These are phyloP conservation scores for Bruguiera hainesii DNA, from an alignment of 441 rosid species.

Conservation along the genomic window DNA sequence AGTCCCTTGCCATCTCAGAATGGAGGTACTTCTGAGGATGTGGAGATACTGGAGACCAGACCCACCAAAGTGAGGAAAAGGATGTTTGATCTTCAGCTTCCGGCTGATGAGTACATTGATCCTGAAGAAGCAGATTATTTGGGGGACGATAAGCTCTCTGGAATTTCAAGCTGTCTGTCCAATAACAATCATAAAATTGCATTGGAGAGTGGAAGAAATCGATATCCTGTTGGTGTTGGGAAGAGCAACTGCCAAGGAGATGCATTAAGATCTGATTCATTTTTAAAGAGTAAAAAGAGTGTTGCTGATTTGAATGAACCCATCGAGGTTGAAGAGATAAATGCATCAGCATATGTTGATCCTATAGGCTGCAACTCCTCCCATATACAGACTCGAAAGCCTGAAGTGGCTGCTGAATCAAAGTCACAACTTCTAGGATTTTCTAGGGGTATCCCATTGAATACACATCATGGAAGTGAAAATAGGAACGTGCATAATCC, in stretches of 20 bases:
- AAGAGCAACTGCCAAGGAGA: conserved; percentile 42
- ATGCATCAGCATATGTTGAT: conserved; percentile 45
- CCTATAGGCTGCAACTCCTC: conserved; percentile 28
- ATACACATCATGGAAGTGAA: conserved; percentile 35
- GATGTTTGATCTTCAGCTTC: conserved; percentile 92
- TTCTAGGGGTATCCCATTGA: conserved; percentile 38
- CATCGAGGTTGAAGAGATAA: conserved; percentile 50
- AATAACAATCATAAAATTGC: conserved; percentile 38
- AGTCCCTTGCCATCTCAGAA: conserved; percentile 58
- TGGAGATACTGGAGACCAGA: conserved; percentile 56
- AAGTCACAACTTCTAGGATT: conserved; percentile 37
- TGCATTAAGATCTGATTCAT: conserved; percentile 37
- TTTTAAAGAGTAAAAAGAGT: conserved; percentile 40
- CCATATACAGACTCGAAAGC: conserved; percentile 38
- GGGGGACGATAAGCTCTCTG: conserved; percentile 41
- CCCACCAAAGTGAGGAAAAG: conserved; percentile 66
- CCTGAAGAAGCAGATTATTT: conserved; percentile 57
- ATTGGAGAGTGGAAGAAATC: conserved; percentile 35
- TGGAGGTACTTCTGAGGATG: conserved; percentile 52
- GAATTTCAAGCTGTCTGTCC: conserved; percentile 40
- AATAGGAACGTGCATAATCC: conserved; percentile 32
- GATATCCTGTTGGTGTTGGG: conserved; percentile 30
- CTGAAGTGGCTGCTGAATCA: conserved; percentile 31
- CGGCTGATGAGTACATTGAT: conserved; percentile 80
- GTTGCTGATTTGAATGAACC: conserved; percentile 92